Percentiles rank a stretch among this genome's conserved stretches.
These are phyloP conservation scores for Suillus discolor DNA, from an alignment of 768 basidiomycete species.

Conservation along the genomic window DNA sequence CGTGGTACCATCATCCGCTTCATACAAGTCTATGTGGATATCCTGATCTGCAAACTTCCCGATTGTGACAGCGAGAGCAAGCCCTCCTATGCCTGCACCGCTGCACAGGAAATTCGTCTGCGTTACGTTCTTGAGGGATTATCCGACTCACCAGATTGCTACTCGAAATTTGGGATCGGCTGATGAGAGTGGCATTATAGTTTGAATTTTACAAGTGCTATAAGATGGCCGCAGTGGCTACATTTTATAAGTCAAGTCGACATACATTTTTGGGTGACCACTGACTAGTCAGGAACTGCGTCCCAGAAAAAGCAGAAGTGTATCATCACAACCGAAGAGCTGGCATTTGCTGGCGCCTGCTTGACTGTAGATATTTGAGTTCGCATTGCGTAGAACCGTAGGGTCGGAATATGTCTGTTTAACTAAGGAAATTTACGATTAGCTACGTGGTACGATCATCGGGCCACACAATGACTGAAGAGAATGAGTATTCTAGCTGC, in stretches of 20 bases:
- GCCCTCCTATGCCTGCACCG: slow-evolving; percentile 37
- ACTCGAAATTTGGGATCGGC: slow-evolving; percentile 12
- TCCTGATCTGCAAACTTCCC: slow-evolving; percentile 28
- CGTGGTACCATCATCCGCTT: slow-evolving; percentile 42
- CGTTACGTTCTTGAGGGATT: background rate
- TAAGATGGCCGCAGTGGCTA: background rate
- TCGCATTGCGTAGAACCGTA: background rate
- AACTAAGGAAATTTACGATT: too few species aligned
- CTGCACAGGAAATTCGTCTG: slow-evolving; percentile 1
- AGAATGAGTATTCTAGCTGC: background rate
- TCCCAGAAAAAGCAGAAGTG: too few species aligned
- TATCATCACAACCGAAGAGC: background rate
- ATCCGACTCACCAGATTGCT: slow-evolving; percentile 12
- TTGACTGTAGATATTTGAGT: background rate
- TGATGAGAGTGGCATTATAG: slow-evolving; percentile 11
- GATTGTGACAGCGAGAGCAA: slow-evolving; percentile 41
- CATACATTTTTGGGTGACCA: background rate
- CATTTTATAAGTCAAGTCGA: background rate
- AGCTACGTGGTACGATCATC: background rate
- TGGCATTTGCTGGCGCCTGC: background rate
- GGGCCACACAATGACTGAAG: background rate
- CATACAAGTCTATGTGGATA: slow-evolving; percentile 44
- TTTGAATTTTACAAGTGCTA: background rate
- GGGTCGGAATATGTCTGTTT: background rate
- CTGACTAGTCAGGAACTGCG: background rate